A percentile compares a stretch with the other conserved stretches of the same genome.
These are phyloP conservation scores for Phytopythium kandeliae DNA, from an alignment of 352 stramenopile genomes.

Conservation along the genomic window DNA sequence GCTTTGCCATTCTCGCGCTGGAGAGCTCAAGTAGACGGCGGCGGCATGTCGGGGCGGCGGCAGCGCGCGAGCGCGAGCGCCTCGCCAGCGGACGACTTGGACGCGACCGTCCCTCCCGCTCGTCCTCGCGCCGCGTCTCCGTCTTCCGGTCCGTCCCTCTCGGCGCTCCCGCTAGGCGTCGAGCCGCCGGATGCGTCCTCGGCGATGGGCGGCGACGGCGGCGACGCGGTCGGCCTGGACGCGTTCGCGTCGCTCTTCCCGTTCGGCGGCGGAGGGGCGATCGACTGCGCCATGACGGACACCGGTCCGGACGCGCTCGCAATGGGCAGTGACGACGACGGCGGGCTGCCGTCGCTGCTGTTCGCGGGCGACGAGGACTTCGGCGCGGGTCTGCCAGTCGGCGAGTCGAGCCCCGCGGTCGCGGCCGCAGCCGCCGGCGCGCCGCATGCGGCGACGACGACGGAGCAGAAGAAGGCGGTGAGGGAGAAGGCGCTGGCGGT, in stretches of 20 bases:
- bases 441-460: too few species aligned
- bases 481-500: constrained; percentile 6
- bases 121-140: too few species aligned
- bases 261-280: background rate
- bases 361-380: background rate
- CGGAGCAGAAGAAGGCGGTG: background rate
- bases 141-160: too few species aligned
- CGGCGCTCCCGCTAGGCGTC: too few species aligned
- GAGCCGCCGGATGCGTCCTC: background rate
- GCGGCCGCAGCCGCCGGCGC: background rate
- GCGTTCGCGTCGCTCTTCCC: background rate
- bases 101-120: too few species aligned
- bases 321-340: background rate
- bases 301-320: background rate
- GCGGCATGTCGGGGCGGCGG: too few species aligned
- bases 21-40: too few species aligned
- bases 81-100: too few species aligned
- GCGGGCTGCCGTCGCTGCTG: background rate
- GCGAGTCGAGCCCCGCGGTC: background rate
- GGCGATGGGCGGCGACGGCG: background rate
- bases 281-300: background rate
- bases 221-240: background rate
- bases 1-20: too few species aligned
- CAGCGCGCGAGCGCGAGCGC: too few species aligned
- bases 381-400: background rate